Base-by-base conservation (phyloP, 2,329 filamentous ascomycete species). In the Colletotrichum sp. region DNA sequence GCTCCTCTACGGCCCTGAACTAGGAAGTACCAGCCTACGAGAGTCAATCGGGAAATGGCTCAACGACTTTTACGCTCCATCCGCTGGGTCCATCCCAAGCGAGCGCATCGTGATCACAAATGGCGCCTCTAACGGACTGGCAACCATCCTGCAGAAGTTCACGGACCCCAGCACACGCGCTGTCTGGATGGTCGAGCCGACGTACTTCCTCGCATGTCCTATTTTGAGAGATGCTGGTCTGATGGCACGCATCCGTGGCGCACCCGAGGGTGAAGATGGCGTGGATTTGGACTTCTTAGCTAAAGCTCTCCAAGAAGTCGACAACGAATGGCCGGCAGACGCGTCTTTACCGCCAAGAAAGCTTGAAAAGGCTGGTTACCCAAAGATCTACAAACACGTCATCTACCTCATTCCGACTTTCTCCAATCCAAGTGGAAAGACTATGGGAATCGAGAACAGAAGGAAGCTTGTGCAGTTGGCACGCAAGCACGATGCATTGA, bases 331-430 rank as follows among this genome's bases (percentile, higher is more conserved):
- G 58, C 26, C 43, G 21, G 21, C 24, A 58, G 61, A 55, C 18
- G 32, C n/a, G 10, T 4, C 38, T 10, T 30, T 36, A 12, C 18
- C 18, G 15, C 65, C 48, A 6, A 28, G 21, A 16, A 60, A 30
- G 34, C 21, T 65, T 21, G 21, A 28, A 32, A 16, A 36, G 36
- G 15, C 48, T 8, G 78, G 56, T 81, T 94, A 58, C 83, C 89
- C 92, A 52, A 98, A 97, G 81, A 90, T 94, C 70, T 98, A 98
- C 86, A 93, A 92, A 70, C 94, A 98, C 82, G 83, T 98, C 79
- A 93, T 98, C 79, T 98, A 98, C 83, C 91, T 92, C 52, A 95
- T 98, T 15, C 95, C 96, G 0, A 95, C 95, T 0, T 97, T 96
- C 83, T 92, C 94, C 60, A 98, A 98, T 81, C 96, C 96, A 0